Percentiles rank a stretch among this genome's conserved stretches.
phyloP scores from a whole-genome alignment of 495 filamentous ascomycete genomes.

The Neurospora tetrasperma region DNA sequence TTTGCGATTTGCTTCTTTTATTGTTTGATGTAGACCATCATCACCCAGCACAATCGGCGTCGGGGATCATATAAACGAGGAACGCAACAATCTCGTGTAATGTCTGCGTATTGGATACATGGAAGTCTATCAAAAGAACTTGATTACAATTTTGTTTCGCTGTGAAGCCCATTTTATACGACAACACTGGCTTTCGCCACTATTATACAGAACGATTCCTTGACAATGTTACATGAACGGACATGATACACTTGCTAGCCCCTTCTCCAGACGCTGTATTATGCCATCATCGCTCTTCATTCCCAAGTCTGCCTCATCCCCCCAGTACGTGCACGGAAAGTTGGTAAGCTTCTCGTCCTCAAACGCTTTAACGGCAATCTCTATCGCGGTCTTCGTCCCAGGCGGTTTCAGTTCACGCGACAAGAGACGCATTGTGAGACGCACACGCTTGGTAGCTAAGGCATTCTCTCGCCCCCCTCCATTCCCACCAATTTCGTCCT shows the following conservation, averaged over 20 bases:
- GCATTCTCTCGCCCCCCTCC: background rate
- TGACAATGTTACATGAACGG: background rate
- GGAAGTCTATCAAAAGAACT: background rate
- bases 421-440: background rate
- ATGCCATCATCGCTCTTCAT: background rate
- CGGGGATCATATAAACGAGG: background rate
- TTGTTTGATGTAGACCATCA: background rate
- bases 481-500: background rate
- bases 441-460: background rate
- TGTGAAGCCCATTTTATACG: background rate
- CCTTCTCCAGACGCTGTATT: background rate
- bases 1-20: background rate
- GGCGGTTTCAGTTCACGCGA: background rate
- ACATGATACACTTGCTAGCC: background rate
- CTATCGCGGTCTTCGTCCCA: background rate
- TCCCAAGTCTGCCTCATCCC: background rate
- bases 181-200: background rate
- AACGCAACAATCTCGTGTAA: background rate
- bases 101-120: background rate
- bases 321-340: background rate
- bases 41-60: background rate
- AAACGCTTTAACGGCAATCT: background rate
- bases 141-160: background rate
- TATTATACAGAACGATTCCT: background rate
- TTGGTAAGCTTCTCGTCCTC: background rate